phyloP scores from a whole-genome alignment of 495 filamentous ascomycete species.

The Penicillium paxilli region DNA sequence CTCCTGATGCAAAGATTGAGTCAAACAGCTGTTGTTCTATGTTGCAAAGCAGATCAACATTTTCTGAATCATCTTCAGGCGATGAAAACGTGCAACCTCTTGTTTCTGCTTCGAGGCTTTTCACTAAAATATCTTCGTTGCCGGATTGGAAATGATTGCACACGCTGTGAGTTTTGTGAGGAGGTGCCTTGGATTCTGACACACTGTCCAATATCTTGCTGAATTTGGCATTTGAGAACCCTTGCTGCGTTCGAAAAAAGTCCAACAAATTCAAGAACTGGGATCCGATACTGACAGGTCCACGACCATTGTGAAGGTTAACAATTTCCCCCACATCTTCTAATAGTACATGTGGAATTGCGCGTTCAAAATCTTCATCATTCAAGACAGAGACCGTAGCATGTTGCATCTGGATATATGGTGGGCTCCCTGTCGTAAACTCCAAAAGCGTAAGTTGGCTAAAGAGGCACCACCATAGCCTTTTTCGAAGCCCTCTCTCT shows the following conservation, averaged over 20 bases:
- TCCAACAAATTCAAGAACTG: not conserved
- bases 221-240: not conserved
- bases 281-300: not conserved
- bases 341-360: not conserved
- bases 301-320: not conserved
- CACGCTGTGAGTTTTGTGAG: not conserved
- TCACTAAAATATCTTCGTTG: not conserved
- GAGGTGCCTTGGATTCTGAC: not conserved
- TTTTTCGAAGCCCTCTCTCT: not conserved
- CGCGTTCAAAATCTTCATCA: not conserved
- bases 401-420: not conserved
- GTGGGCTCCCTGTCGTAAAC: not conserved
- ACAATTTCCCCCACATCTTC: not conserved
- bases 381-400: not conserved
- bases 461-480: not conserved
- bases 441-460: not conserved
- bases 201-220: not conserved
- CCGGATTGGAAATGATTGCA: not conserved
- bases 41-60: not conserved
- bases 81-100: not conserved
- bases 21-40: not conserved
- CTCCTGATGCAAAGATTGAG: not conserved
- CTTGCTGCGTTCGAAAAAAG: not conserved
- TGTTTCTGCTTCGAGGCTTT: not conserved
- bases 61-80: not conserved